A percentile compares a stretch with the other conserved stretches of the same genome.
phyloP scores from a whole-genome alignment of 2,329 filamentous ascomycete genomes.

The Drechslerella coelobrocha region DNA sequence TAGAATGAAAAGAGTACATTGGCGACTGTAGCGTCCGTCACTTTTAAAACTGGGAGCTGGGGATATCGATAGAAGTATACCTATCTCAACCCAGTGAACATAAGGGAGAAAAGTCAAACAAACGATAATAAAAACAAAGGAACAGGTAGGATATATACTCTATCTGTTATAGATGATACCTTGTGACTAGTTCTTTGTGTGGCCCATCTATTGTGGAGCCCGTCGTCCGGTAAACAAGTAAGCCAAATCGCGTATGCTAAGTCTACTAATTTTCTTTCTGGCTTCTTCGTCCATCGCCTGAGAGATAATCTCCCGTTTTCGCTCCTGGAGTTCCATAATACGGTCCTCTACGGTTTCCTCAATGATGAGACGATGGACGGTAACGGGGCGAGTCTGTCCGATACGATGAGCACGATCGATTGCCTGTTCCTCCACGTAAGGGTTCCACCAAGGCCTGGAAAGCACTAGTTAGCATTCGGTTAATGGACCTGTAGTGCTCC shows the following conservation, averaged over 20 bases:
- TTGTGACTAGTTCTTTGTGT: too few species aligned
- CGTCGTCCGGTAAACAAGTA: slow-evolving; percentile 63
- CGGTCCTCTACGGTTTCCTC: slow-evolving; percentile 83
- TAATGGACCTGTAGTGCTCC: too few species aligned
- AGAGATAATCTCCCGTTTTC: slow-evolving; percentile 78
- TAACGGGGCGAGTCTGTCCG: slow-evolving; percentile 75
- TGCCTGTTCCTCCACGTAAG: slow-evolving; percentile 89
- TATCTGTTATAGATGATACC: too few species aligned
- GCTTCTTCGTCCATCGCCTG: slow-evolving; percentile 79
- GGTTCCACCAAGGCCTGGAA: slow-evolving; percentile 64
- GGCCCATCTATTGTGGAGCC: too few species aligned
- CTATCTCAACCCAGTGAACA: too few species aligned
- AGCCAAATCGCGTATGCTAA: slow-evolving; percentile 71
- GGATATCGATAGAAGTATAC: too few species aligned
- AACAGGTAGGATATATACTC: slow-evolving; percentile 15
- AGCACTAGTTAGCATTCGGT: slow-evolving; percentile 60
- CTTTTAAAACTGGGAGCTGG: too few species aligned
- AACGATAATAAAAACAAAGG: slow-evolving; percentile 1
- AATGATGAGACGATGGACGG: slow-evolving; percentile 80
- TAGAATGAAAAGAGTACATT: too few species aligned
- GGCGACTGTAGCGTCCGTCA: too few species aligned
- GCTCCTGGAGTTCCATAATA: slow-evolving; percentile 78
- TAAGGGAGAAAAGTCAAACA: too few species aligned
- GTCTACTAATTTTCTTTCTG: slow-evolving; percentile 69
- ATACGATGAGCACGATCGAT: slow-evolving; percentile 89